phyloP scores from a whole-genome alignment of 164 flowering plant genomes.

The Taxillus chinensis region DNA sequence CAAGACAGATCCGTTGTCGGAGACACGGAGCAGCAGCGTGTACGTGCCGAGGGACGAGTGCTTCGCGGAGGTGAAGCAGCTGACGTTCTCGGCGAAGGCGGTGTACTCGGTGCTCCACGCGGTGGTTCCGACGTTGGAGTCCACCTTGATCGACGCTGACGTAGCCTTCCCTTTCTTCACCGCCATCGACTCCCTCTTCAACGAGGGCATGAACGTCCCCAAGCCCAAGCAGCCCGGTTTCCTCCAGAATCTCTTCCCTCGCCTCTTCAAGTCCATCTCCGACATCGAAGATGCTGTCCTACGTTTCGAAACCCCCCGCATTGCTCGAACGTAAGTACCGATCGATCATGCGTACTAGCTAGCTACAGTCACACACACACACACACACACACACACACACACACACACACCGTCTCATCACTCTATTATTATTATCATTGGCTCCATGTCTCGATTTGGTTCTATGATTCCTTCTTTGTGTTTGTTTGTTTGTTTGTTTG shows the following conservation, averaged over 20 bases:
- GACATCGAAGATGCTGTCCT: slow-evolving; percentile 12
- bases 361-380: neutral
- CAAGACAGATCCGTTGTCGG: slow-evolving; percentile 43
- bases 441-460: neutral
- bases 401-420: neutral
- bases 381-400: neutral
- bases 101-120: slow-evolving; percentile 41
- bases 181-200: slow-evolving; percentile 29
- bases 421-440: neutral
- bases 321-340: slow-evolving; percentile 8
- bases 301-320: slow-evolving; percentile 27
- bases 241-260: slow-evolving; percentile 10
- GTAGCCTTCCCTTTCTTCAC: slow-evolving; percentile 29
- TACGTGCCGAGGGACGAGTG: slow-evolving; percentile 77
- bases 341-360: neutral
- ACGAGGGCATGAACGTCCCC: slow-evolving; percentile 27
- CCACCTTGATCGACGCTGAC: slow-evolving; percentile 16
- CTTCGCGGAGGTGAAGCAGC: slow-evolving; percentile 47
- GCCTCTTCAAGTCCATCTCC: slow-evolving; percentile 11
- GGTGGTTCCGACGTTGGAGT: slow-evolving; percentile 29
- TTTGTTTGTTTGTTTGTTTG: neutral
- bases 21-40: slow-evolving; percentile 23
- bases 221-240: neutral
- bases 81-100: slow-evolving; percentile 37
- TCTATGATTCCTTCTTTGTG: too few species aligned